Percentiles rank a stretch among this genome's conserved stretches.
These are phyloP conservation scores for Mycena latifolia DNA, from an alignment of 768 basidiomycete genomes.

Conservation along the genomic window DNA sequence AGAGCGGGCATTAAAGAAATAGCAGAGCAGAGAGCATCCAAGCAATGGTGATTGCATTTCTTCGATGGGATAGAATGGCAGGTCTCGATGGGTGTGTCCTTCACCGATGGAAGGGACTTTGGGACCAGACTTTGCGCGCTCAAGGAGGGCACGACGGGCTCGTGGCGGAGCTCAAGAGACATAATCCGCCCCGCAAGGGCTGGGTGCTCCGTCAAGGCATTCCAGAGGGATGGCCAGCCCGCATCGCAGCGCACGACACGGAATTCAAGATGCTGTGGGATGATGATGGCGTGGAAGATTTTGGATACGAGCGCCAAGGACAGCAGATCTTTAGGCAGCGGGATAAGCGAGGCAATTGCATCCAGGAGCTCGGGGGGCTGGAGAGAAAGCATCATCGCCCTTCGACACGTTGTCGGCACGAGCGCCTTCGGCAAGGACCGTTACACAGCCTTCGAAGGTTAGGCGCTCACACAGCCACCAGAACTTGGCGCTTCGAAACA, in stretches of 20 bases:
- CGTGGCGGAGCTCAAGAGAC: background rate
- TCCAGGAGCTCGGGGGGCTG: slow-evolving; percentile 10
- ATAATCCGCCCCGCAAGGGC: background rate
- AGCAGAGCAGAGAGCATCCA: background rate
- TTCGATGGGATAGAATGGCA: background rate
- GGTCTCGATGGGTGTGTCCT: background rate
- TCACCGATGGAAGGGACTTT: background rate
- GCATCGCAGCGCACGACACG: slow-evolving; percentile 9
- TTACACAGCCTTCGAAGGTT: no score
- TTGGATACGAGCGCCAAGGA: background rate
- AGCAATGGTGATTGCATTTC: background rate
- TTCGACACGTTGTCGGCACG: no score
- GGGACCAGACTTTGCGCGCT: background rate
- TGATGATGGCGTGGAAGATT: background rate
- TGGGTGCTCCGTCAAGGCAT: background rate
- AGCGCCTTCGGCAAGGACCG: no score
- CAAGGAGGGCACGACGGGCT: background rate
- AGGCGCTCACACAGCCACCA: no score
- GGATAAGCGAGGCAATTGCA: background rate
- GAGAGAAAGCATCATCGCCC: background rate
- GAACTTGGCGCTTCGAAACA: no score
- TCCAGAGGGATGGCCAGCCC: background rate
- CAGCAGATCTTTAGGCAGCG: background rate
- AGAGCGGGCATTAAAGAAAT: background rate
- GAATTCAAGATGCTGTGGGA: slow-evolving; percentile 3